phyloP scores from a whole-genome alignment of 176 grass and related monocot genomes.

The Bromus sterilis region DNA sequence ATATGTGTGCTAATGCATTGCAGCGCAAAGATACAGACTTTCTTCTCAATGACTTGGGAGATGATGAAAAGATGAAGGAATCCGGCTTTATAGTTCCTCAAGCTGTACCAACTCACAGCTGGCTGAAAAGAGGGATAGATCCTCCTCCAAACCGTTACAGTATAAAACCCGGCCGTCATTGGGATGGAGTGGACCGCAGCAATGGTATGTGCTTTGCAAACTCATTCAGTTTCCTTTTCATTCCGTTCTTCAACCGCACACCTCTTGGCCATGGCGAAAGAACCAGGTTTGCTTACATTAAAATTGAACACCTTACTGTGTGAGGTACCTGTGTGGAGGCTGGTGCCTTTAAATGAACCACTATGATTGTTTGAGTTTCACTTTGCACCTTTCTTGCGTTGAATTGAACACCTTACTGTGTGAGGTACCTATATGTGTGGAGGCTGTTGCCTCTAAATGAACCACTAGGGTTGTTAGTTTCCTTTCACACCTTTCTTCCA shows the following conservation, averaged over 20 bases:
- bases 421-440: background rate
- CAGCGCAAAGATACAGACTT: slow-evolving; percentile 45
- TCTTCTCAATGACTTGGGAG: slow-evolving; percentile 73
- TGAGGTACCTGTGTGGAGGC: no score
- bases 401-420: no score
- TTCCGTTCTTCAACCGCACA: background rate
- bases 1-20: slow-evolving; percentile 20
- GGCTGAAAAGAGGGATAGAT: slow-evolving; percentile 89
- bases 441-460: background rate
- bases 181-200: slow-evolving; percentile 92
- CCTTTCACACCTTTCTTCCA: background rate
- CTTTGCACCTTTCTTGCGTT: no score
- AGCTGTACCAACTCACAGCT: slow-evolving; percentile 74
- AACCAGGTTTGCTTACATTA: background rate
- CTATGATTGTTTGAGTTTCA: no score
- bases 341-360: no score
- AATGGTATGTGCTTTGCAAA: slow-evolving; percentile 48
- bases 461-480: background rate
- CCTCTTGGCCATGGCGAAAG: background rate
- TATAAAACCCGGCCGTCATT: slow-evolving; percentile 84
- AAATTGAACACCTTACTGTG: no score
- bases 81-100: slow-evolving; percentile 96
- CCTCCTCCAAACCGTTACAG: slow-evolving; percentile 81
- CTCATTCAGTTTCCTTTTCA: background rate
- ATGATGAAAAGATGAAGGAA: slow-evolving; percentile 91